A percentile compares a stretch with the other conserved stretches of the same genome.
Evolutionary conservation across 371 early-diverging fungal genomes (phyloP).

Genomic region (Chytridium lagenaria): DNA sequence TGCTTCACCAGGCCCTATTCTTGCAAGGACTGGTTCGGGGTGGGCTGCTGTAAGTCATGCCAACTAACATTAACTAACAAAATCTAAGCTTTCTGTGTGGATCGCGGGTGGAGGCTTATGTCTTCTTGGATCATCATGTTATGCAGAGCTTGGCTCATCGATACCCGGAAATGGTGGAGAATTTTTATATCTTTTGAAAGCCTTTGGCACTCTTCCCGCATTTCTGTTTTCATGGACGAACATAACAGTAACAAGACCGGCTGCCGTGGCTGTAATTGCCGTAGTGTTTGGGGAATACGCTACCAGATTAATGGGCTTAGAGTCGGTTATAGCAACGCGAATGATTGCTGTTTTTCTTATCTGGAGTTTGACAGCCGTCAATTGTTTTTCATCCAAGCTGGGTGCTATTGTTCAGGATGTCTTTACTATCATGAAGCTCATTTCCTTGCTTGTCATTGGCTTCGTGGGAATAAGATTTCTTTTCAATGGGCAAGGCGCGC

Average conservation of each 20-base stretch:
- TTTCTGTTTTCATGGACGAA: constrained; percentile 84
- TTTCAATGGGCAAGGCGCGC: constrained; percentile 33
- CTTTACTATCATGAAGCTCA: constrained; percentile 80
- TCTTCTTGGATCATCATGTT: constrained; percentile 63
- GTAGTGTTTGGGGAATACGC: constrained; percentile 80
- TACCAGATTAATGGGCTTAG: constrained; percentile 63
- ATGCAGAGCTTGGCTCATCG: constrained; percentile 85
- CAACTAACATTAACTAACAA: neutral
- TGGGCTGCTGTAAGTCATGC: constrained; percentile 36
- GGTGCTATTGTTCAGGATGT: constrained; percentile 81
- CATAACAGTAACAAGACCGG: constrained; percentile 68
- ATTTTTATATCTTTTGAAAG: constrained; percentile 70
- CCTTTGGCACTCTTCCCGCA: constrained; percentile 77
- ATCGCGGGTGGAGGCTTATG: constrained; percentile 59
- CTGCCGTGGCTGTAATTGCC: constrained; percentile 77
- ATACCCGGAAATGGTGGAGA: constrained; percentile 87
- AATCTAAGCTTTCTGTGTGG: constrained; percentile 56
- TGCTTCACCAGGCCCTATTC: constrained; percentile 66
- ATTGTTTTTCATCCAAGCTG: constrained; percentile 72
- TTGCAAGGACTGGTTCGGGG: constrained; percentile 53
- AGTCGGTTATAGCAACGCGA: constrained; percentile 48
- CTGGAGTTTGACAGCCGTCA: constrained; percentile 69
- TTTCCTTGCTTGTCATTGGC: constrained; percentile 77
- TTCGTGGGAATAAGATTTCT: constrained; percentile 76
- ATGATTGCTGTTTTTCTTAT: constrained; percentile 42